Evolutionary conservation across 2,329 filamentous ascomycete genomes (phyloP).

Genomic region (Scedosporium dehoogii): DNA sequence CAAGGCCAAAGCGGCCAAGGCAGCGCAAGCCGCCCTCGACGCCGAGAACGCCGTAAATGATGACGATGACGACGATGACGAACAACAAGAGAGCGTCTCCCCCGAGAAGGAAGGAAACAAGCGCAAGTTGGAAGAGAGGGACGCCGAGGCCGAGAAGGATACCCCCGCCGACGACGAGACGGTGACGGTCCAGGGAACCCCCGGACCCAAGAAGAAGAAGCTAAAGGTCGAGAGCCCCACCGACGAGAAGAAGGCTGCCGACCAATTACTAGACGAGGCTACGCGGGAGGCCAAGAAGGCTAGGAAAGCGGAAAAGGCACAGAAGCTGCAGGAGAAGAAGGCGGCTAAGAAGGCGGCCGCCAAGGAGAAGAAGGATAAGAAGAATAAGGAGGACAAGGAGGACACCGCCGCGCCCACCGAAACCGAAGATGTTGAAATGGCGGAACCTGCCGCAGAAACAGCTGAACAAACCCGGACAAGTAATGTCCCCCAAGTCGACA

Average conservation of each 20-base stretch:
- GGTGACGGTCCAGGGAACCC: slow-evolving; percentile 46
- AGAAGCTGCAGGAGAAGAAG: slow-evolving; percentile 42
- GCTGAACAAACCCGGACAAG: slow-evolving; percentile 8
- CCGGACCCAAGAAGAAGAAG: slow-evolving; percentile 21
- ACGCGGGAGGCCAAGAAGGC: slow-evolving; percentile 23
- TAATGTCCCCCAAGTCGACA: slow-evolving; percentile 27
- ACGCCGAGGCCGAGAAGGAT: slow-evolving; percentile 45
- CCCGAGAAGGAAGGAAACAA: slow-evolving; percentile 29
- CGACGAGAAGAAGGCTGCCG: slow-evolving; percentile 14
- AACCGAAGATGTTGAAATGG: slow-evolving; percentile 10
- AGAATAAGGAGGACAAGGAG: slow-evolving; percentile 10
- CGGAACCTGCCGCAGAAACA: slow-evolving; percentile 4
- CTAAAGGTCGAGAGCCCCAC: slow-evolving; percentile 9
- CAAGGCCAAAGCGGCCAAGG: slow-evolving; percentile 70
- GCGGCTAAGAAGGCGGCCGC: slow-evolving; percentile 36
- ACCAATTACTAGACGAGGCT: slow-evolving; percentile 31
- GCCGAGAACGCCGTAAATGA: slow-evolving; percentile 75
- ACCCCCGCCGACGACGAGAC: slow-evolving; percentile 56
- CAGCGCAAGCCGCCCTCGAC: slow-evolving; percentile 65
- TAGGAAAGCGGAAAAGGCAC: slow-evolving; percentile 18
- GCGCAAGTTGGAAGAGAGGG: slow-evolving; percentile 26
- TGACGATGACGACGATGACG: slow-evolving; percentile 71
- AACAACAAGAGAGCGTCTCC: slow-evolving; percentile 32
- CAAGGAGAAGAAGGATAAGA: slow-evolving; percentile 26
- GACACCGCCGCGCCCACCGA: neutral